Percentiles rank a stretch among this genome's conserved stretches.
phyloP scores from a whole-genome alignment of 805 yeast species.

The Candida hispaniensis region DNA sequence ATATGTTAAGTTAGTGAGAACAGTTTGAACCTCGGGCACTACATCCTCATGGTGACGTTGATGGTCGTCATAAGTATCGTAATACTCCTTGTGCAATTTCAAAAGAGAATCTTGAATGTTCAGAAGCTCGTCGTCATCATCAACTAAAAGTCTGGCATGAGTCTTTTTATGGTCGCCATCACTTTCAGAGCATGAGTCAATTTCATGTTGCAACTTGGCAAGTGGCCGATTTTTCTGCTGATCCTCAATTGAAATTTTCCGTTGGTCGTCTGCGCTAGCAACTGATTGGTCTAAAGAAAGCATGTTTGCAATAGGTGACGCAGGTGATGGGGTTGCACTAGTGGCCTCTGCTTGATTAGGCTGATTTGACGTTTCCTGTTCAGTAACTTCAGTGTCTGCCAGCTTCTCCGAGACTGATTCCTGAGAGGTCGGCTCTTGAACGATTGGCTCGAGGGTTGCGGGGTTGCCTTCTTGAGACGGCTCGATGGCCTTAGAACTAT shows the following conservation, averaged over 20 bases:
- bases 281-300: slow-evolving; percentile 23
- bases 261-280: slow-evolving; percentile 21
- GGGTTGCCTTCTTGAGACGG: no score
- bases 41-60: slow-evolving; percentile 7
- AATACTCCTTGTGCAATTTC: slow-evolving; percentile 59
- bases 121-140: slow-evolving; percentile 69
- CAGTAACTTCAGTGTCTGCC: no score
- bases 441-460: no score
- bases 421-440: no score
- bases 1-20: slow-evolving; percentile 58
- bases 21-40: slow-evolving; percentile 26
- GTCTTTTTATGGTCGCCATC: slow-evolving; percentile 14
- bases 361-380: no score
- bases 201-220: slow-evolving; percentile 67
- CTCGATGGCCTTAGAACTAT: no score
- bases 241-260: slow-evolving; percentile 46
- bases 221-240: slow-evolving; percentile 77
- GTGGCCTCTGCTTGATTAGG: no score
- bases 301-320: slow-evolving; percentile 14
- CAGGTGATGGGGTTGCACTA: no score
- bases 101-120: slow-evolving; percentile 52
- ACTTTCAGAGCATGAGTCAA: slow-evolving; percentile 24
- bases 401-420: no score
- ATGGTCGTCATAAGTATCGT: slow-evolving; percentile 35
- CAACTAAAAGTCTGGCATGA: slow-evolving; percentile 39